These are phyloP conservation scores for Hygrocybe punicea DNA, from an alignment of 768 basidiomycete species.

Conservation along the genomic window DNA sequence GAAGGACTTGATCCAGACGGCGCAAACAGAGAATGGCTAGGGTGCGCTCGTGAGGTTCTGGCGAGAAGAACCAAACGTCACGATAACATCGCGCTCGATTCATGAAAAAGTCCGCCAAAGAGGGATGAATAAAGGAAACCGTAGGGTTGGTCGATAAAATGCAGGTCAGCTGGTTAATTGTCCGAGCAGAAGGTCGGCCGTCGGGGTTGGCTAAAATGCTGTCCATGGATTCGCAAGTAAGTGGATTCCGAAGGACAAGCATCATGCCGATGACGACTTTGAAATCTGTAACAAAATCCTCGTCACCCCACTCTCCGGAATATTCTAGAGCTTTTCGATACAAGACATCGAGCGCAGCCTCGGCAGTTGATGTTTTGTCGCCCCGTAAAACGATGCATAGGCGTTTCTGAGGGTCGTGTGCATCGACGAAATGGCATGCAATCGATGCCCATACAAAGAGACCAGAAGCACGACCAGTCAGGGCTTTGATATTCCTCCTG, in stretches of 20 bases:
- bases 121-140: conserved; percentile 4
- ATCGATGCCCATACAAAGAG: conserved; percentile 23
- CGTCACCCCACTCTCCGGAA: conserved; percentile 1
- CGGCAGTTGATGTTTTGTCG: neutral
- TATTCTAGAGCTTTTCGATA: conserved; percentile 3
- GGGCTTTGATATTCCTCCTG: neutral
- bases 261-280: conserved; percentile 5
- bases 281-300: conserved; percentile 1
- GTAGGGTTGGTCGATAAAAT: neutral
- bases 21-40: conserved; percentile 1
- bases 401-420: conserved; percentile 6
- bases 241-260: conserved; percentile 5
- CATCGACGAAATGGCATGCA: conserved; percentile 18
- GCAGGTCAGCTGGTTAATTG: neutral
- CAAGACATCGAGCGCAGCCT: conserved; percentile 3
- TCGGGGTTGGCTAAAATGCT: neutral
- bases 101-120: conserved; percentile 4
- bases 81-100: conserved; percentile 2
- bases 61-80: neutral
- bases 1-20: neutral
- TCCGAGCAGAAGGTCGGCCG: neutral
- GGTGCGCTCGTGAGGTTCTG: neutral
- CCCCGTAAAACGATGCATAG: conserved; percentile 2
- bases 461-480: conserved; percentile 12
- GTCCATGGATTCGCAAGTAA: conserved; percentile 1